Percentiles rank a stretch among this genome's conserved stretches.
Conservation (phyloP, 805 yeast species). For the Candida golubevii region DNA sequence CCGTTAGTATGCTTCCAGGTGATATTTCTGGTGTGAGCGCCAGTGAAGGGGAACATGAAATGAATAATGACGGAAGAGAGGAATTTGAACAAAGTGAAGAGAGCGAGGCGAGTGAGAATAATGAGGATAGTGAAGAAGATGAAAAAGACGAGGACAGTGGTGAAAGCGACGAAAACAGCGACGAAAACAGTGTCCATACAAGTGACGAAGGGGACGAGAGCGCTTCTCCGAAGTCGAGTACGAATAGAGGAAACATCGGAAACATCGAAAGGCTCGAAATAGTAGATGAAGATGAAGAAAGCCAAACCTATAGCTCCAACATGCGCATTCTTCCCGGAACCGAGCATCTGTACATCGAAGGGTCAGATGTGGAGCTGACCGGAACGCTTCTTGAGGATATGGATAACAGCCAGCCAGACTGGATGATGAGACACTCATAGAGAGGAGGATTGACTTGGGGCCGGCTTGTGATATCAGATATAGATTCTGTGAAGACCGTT, state of each 20-base stretch:
- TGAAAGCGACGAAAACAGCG: background rate
- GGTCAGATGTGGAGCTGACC: slow-evolving; percentile 30
- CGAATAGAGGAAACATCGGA: background rate
- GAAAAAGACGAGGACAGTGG: background rate
- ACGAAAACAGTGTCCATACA: background rate
- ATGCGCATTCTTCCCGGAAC: background rate
- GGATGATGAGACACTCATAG: slow-evolving; percentile 8
- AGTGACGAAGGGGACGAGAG: background rate
- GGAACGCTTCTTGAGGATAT: slow-evolving; percentile 18
- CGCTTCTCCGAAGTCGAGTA: background rate
- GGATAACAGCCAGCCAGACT: slow-evolving; percentile 8
- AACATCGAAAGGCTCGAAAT: background rate
- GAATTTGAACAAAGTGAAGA: background rate
- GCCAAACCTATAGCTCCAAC: background rate
- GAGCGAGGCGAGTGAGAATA: background rate
- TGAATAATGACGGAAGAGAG: background rate
- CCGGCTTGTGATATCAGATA: background rate
- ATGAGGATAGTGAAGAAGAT: background rate
- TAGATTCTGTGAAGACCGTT: no score
- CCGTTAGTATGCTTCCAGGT: background rate
- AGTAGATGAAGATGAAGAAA: background rate
- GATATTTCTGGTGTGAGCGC: background rate
- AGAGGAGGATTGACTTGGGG: background rate
- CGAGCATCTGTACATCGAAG: slow-evolving; percentile 25
- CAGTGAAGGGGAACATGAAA: background rate